Conservation (phyloP, 1,284 basidiomycete species). For the Ganoderma meredithae region DNA sequence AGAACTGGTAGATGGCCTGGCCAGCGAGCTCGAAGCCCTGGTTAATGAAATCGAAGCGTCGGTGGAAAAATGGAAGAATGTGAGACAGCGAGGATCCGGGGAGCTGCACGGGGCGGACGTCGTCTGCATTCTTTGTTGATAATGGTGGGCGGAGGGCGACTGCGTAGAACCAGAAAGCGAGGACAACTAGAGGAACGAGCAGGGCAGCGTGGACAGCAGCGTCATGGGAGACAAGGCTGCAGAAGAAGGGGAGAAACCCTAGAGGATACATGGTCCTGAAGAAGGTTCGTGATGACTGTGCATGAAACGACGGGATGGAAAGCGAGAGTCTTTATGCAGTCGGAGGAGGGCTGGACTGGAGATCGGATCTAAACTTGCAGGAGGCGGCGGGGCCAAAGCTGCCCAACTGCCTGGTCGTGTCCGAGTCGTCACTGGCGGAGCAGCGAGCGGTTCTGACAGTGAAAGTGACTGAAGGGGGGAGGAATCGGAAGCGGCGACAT, state of each 20-base stretch:
- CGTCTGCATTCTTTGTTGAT: slow-evolving; percentile 39
- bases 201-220: slow-evolving; percentile 61
- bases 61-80: slow-evolving; percentile 70
- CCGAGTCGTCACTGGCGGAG: slow-evolving; percentile 3
- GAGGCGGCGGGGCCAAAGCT: not conserved
- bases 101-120: slow-evolving; percentile 56
- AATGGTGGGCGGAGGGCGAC: slow-evolving; percentile 38
- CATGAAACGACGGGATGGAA: slow-evolving; percentile 26
- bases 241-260: slow-evolving; percentile 64
- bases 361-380: slow-evolving; percentile 28
- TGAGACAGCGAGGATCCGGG: slow-evolving; percentile 62
- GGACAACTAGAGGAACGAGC: slow-evolving; percentile 61
- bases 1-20: slow-evolving; percentile 70
- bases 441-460: not conserved
- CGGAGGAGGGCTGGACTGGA: slow-evolving; percentile 23
- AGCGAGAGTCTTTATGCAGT: slow-evolving; percentile 22
- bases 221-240: slow-evolving; percentile 63
- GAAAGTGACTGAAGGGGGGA: slow-evolving; percentile 10
- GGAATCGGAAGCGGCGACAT: slow-evolving; percentile 1
- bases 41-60: slow-evolving; percentile 73
- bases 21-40: slow-evolving; percentile 73
- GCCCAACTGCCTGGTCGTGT: slow-evolving; percentile 12
- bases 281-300: slow-evolving; percentile 25
- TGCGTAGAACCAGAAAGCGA: slow-evolving; percentile 52
- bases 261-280: slow-evolving; percentile 49